A percentile compares a stretch with the other conserved stretches of the same genome.
These are phyloP conservation scores for Psilocybe cyanescens DNA, from an alignment of 768 basidiomycete genomes.

Conservation along the genomic window DNA sequence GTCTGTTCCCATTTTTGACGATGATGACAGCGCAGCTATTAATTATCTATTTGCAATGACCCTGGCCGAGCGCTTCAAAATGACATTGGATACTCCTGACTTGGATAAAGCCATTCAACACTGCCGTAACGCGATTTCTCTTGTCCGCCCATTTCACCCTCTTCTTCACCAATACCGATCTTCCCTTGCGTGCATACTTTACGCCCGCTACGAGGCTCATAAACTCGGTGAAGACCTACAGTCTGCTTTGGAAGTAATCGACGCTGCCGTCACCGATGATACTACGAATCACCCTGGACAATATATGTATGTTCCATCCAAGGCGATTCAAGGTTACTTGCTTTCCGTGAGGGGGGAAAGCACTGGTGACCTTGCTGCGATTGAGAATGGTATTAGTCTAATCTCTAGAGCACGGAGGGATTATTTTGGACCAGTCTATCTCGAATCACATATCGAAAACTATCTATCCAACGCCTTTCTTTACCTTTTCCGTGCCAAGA, in stretches of 20 bases:
- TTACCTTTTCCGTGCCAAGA: background rate
- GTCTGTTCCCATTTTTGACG: background rate
- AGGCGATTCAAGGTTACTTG: no score
- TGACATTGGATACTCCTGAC: constrained; percentile 3
- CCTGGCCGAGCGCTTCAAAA: constrained; percentile 6
- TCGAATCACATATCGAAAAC: constrained; percentile 5
- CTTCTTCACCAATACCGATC: background rate
- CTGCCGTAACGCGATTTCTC: background rate
- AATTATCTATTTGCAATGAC: background rate
- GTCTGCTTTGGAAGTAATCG: background rate
- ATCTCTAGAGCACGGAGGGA: background rate
- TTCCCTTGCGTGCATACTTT: background rate
- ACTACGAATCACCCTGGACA: no score
- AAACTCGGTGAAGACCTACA: background rate
- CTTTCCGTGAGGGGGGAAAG: background rate
- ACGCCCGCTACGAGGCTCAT: background rate
- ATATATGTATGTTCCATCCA: no score
- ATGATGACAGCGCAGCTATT: background rate
- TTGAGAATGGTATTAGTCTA: background rate
- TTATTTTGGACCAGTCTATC: background rate
- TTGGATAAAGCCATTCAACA: constrained; percentile 3
- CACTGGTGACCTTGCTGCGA: background rate
- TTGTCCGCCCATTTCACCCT: background rate
- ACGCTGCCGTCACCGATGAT: no score
- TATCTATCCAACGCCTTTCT: constrained; percentile 3